Evolutionary conservation across 2,329 filamentous ascomycete genomes (phyloP), one percentile per base, ranked within the genome.

Genomic region (Aureobasidium namibiae): DNA sequence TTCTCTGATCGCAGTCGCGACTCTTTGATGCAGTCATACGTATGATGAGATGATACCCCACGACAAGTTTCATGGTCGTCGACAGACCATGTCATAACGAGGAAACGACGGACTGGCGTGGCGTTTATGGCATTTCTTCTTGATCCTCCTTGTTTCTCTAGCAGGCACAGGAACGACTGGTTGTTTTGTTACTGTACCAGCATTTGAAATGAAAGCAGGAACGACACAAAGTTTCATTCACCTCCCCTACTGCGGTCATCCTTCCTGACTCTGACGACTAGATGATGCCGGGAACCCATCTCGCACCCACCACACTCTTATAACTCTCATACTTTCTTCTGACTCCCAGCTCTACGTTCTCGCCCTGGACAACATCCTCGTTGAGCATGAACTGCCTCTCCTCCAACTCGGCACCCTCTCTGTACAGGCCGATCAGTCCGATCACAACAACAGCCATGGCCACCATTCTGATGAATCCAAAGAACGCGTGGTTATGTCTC

Each of bases 251-350:
- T n/a, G n/a, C n/a, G n/a, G n/a, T n/a, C n/a, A n/a, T n/a, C n/a
- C n/a, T n/a, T n/a, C n/a, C n/a, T n/a, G n/a, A n/a, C n/a, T n/a
- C n/a, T n/a, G n/a, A n/a, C 16, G 3, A 16, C 18, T 18, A 57
- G 8, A 57, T 39, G n/a, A 57, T 13, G 21, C 54, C 54, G 31
- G 56, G 56, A 44, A 59, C 45, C 56, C 56, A 59, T 13, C 56
- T 23, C 5, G 45, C 56, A 14, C 45, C 45, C 21, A 59, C 56
- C 10, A 50, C 46, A 14, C 45, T 44, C 59, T 57, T 48, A 36
- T 61, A 58, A 21, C 36, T 52, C 41, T 44, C 42, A 34, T 61
- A 61, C 38, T 42, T 52, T 11, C 45, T 61, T 16, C 53, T 58
- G 13, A 42, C 24, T 5, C 56, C 60, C 41, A 56, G 18, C 38